These are phyloP conservation scores for Castanea sativa DNA, from an alignment of 306 rosid genomes.

Conservation along the genomic window DNA sequence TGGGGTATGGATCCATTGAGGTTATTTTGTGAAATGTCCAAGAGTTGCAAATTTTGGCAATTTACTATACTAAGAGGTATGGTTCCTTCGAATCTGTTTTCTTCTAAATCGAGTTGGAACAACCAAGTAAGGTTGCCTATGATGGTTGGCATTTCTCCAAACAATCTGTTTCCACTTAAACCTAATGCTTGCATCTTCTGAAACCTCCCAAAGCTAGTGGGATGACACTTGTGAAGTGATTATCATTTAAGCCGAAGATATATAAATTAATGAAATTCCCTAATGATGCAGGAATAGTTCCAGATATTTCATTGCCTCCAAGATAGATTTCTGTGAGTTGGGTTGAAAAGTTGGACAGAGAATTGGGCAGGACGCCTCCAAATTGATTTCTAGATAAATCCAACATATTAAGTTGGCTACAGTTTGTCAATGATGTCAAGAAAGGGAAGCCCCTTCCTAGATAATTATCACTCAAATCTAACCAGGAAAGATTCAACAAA, in stretches of 20 bases:
- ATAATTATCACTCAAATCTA: background rate
- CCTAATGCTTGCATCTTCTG: background rate
- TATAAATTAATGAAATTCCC: no score
- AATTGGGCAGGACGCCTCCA: conserved; percentile 32
- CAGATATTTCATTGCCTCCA: no score
- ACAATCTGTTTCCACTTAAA: background rate
- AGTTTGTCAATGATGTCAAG: conserved; percentile 22
- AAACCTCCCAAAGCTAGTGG: conserved; percentile 22
- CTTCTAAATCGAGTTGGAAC: background rate
- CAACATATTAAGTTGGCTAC: conserved; percentile 10
- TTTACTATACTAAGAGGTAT: conserved; percentile 19
- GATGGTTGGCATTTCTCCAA: conserved; percentile 3
- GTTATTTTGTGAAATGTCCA: conserved; percentile 3
- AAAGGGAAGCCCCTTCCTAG: conserved; percentile 36
- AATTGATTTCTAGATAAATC: conserved; percentile 16
- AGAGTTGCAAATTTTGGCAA: background rate
- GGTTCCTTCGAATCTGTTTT: no score
- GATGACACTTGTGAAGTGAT: conserved; percentile 23
- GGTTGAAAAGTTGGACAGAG: conserved; percentile 32
- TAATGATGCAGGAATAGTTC: no score
- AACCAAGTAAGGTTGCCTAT: conserved; percentile 32
- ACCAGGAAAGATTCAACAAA: background rate
- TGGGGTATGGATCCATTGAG: conserved; percentile 34
- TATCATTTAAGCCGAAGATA: background rate
- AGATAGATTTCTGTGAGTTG: background rate